Evolutionary conservation across 2,329 filamentous ascomycete genomes (phyloP), one percentile per base, ranked within the genome.

Genomic region (Ampelomyces quisqualis): DNA sequence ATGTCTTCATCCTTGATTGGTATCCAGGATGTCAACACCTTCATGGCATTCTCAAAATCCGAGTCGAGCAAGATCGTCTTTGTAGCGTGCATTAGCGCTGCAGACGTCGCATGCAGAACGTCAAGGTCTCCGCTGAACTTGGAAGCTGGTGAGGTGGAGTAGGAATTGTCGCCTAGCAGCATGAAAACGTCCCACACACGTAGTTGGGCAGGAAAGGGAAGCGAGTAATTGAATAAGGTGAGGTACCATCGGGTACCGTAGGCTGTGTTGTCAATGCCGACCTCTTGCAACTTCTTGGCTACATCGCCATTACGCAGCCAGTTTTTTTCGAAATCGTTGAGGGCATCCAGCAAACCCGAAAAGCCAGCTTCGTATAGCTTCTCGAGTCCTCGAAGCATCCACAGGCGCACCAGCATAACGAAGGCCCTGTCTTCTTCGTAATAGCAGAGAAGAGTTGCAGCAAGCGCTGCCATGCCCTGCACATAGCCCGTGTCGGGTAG

Each of bases 101-200:
- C 87, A 47, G 86, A 87, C 5, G 90, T 86, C 8, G 93, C 91
- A 68, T 98, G 93, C 35, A 98, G 74, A 23, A 97, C 79, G 58
- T 95, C 90, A 23, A 97, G 77, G 37, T 89, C 86, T 26, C 80
- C 78, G 55, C 78, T 73, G 40, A 64, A 65, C 15, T 60, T 68
- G 24, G 63, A 60, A 30, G 58, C 44, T 41, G 57, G 47, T 46
- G 65, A 53, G 15, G 55, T 61, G 19, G 77, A 73, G n/a, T 82
- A 57, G 5, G 58, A 65, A 7, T 78, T 77, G 55, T 91, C 88
- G 32, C 91, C 93, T 9, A 97, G 80, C 10, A 98, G 81, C 80
- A 98, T 89, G 70, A 97, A 97, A 1, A 96, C 87, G 63, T 98
- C 93, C 93, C 93, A 98, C 11, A 98, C 86, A 34, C 93, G 86